Conservation (phyloP, 306 rosid genomes). For the Lagenaria siceraria region DNA sequence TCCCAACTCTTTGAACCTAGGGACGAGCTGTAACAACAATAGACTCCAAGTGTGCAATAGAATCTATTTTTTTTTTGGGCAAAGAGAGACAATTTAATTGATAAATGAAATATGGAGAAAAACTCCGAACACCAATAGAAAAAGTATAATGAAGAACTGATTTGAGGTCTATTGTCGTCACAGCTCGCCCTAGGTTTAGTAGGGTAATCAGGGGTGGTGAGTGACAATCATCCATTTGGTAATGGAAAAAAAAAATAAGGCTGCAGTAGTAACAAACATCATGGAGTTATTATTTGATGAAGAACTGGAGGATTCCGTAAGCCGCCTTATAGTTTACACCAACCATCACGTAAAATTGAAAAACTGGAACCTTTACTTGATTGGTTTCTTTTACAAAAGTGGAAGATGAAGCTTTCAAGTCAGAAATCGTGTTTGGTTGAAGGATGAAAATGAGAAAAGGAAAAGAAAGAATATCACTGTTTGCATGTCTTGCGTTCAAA, state of each 20-base stretch:
- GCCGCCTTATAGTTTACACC: not conserved
- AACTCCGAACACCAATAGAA: no score
- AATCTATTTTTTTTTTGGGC: no score
- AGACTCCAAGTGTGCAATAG: no score
- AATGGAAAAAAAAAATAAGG: not conserved
- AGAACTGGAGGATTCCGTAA: not conserved
- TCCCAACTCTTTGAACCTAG: no score
- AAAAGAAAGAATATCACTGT: not conserved
- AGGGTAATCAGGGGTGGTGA: no score
- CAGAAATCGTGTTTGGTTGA: not conserved
- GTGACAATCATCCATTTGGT: not conserved
- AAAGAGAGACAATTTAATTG: no score
- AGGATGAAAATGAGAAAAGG: not conserved
- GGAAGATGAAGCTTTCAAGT: not conserved
- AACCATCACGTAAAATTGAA: not conserved
- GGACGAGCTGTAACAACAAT: no score
- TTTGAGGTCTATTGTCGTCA: no score
- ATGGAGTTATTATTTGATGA: not conserved
- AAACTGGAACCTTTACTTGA: not conserved
- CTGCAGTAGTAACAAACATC: not conserved
- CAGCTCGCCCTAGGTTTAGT: no score
- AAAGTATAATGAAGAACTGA: no score
- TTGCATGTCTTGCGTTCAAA: not conserved
- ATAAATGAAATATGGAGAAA: no score
- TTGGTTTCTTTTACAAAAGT: not conserved